phyloP scores from a whole-genome alignment of 1,284 basidiomycete genomes.

The Somion occarium region DNA sequence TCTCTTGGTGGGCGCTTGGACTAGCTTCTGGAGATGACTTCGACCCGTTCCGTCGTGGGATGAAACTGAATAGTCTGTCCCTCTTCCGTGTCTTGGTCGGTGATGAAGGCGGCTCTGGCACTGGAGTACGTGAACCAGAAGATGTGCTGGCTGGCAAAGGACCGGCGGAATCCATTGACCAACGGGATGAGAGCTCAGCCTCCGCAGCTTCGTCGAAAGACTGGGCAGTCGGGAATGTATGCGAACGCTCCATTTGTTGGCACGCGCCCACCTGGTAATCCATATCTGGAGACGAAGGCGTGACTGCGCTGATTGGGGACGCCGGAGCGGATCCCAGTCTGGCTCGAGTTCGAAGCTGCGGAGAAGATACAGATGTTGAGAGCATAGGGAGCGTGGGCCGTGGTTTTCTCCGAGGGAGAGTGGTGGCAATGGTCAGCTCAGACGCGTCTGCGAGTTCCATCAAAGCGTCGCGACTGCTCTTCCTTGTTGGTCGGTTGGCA shows the following conservation, averaged over 20 bases:
- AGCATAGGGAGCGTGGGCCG: constrained; percentile 22
- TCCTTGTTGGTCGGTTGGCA: constrained; percentile 8
- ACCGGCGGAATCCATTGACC: constrained; percentile 28
- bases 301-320: constrained; percentile 11
- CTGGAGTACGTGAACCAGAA: background rate
- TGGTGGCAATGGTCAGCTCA: constrained; percentile 11
- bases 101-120: constrained; percentile 15
- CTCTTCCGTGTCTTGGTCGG: constrained; percentile 20
- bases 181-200: constrained; percentile 23
- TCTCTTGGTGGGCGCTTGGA: constrained; percentile 13
- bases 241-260: background rate
- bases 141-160: constrained; percentile 8
- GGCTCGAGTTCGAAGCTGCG: constrained; percentile 23
- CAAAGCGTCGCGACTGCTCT: constrained; percentile 11
- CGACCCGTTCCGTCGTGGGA: constrained; percentile 25
- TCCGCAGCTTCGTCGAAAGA: constrained; percentile 10
- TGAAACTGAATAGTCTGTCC: constrained; percentile 28
- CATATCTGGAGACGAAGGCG: constrained; percentile 6
- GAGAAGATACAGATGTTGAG: constrained; percentile 25
- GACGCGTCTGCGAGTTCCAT: constrained; percentile 1
- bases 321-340: constrained; percentile 18
- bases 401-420: constrained; percentile 10
- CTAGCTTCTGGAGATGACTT: constrained; percentile 17
- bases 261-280: background rate
- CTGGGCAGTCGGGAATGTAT: constrained; percentile 5